phyloP scores from a whole-genome alignment of 2,329 filamentous ascomycete genomes.

The Neospermospora avenae region DNA sequence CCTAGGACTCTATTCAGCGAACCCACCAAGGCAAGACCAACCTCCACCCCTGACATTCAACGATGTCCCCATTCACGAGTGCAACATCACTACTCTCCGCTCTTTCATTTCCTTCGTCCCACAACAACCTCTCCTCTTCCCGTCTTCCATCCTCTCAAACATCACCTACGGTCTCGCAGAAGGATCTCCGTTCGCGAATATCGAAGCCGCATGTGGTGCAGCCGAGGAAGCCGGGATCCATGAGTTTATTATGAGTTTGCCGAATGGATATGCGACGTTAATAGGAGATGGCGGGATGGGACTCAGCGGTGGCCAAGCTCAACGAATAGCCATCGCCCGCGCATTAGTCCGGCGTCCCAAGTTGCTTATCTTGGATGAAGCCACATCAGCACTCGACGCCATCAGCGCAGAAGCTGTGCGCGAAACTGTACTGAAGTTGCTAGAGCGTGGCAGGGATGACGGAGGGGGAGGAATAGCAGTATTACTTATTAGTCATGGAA shows the following conservation, averaged over 20 bases:
- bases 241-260: conserved; percentile 71
- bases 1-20: conserved; percentile 62
- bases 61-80: conserved; percentile 49
- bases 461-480: conserved; percentile 55
- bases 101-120: conserved; percentile 64
- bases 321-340: conserved; percentile 76
- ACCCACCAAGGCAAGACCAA: neutral
- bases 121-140: conserved; percentile 74
- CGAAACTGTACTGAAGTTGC: conserved; percentile 55
- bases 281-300: conserved; percentile 74
- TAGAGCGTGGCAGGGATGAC: conserved; percentile 31
- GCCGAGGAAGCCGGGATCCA: conserved; percentile 64
- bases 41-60: conserved; percentile 49
- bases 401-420: conserved; percentile 64
- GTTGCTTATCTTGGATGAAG: conserved; percentile 81
- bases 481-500: conserved; percentile 76
- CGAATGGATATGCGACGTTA: conserved; percentile 66
- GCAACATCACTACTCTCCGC: conserved; percentile 61
- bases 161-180: conserved; percentile 73
- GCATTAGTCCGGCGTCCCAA: conserved; percentile 69
- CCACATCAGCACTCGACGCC: conserved; percentile 75
- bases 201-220: conserved; percentile 45
- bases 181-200: conserved; percentile 47
- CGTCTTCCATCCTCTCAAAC: conserved; percentile 72
- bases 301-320: conserved; percentile 78